Evolutionary conservation across 2,329 filamentous ascomycete genomes (phyloP).

Genomic region (Neophaeococcomyces aloes): DNA sequence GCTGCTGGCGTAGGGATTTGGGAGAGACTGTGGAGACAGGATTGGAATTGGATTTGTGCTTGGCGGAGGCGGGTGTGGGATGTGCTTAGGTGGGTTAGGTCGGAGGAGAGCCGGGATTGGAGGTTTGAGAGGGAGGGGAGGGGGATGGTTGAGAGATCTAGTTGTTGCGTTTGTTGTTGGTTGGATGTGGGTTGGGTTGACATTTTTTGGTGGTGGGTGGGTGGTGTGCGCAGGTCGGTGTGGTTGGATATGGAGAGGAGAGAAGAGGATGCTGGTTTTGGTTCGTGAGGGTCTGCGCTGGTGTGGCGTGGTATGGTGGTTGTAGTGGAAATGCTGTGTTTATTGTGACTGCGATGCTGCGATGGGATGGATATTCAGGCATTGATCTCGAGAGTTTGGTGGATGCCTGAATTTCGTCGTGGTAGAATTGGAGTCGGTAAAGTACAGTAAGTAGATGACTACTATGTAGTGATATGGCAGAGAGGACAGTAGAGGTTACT

Average conservation of each 20-base stretch:
- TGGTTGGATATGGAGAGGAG: no score
- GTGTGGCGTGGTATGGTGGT: no score
- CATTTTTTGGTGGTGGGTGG: neutral
- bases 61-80: slow-evolving; percentile 85
- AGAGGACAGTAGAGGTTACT: no score
- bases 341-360: no score
- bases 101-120: slow-evolving; percentile 92
- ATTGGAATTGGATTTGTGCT: slow-evolving; percentile 82
- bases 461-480: no score
- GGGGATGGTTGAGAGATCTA: slow-evolving; percentile 60
- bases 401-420: neutral
- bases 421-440: neutral
- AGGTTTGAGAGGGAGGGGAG: slow-evolving; percentile 80
- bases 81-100: slow-evolving; percentile 83
- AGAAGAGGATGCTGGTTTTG: no score
- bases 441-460: no score
- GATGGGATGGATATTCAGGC: no score
- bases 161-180: slow-evolving; percentile 20
- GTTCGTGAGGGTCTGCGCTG: no score
- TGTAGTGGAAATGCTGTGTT: no score
- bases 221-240: no score
- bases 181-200: slow-evolving; percentile 9
- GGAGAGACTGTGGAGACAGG: slow-evolving; percentile 68
- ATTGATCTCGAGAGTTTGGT: no score
- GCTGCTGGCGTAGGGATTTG: slow-evolving; percentile 47